These are phyloP conservation scores for Leptographium radiaticola DNA, from an alignment of 2,329 filamentous ascomycete genomes.

Conservation along the genomic window DNA sequence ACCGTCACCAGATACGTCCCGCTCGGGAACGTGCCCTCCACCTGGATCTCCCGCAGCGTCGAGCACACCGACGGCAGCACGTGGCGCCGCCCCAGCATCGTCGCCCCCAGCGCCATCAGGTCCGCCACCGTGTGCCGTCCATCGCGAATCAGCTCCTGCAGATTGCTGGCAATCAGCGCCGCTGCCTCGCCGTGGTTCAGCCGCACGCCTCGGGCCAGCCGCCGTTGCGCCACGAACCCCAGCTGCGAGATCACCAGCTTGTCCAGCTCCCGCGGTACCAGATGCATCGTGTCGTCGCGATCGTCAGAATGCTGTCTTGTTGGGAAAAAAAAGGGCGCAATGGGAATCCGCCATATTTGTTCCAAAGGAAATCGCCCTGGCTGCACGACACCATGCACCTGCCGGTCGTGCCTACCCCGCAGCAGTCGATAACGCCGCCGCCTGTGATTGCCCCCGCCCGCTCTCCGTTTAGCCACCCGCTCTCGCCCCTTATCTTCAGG, in stretches of 20 bases:
- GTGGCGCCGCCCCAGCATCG: constrained; percentile 86
- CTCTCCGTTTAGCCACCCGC: too few species aligned
- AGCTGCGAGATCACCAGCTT: constrained; percentile 90
- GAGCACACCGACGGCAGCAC: constrained; percentile 71
- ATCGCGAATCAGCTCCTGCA: constrained; percentile 97
- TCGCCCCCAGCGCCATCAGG: constrained; percentile 82
- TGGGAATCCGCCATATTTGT: too few species aligned
- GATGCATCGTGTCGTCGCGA: constrained; percentile 17
- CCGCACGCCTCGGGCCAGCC: constrained; percentile 75
- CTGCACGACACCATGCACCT: too few species aligned
- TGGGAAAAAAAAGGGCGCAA: not conserved
- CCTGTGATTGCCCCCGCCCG: too few species aligned
- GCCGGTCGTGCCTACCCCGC: too few species aligned
- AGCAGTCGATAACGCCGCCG: too few species aligned
- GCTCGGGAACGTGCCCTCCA: constrained; percentile 83
- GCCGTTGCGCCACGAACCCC: constrained; percentile 73
- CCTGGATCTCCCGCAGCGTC: constrained; percentile 73
- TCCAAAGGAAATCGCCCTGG: too few species aligned
- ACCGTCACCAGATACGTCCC: constrained; percentile 93
- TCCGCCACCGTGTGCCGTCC: constrained; percentile 83
- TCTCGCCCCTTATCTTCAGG: too few species aligned
- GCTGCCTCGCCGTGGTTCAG: constrained; percentile 84
- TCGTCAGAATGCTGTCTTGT: not conserved
- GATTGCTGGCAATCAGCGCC: constrained; percentile 71
- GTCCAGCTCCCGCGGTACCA: constrained; percentile 47